phyloP scores from a whole-genome alignment of 305 asterid species.

The Solanum hybrid region DNA sequence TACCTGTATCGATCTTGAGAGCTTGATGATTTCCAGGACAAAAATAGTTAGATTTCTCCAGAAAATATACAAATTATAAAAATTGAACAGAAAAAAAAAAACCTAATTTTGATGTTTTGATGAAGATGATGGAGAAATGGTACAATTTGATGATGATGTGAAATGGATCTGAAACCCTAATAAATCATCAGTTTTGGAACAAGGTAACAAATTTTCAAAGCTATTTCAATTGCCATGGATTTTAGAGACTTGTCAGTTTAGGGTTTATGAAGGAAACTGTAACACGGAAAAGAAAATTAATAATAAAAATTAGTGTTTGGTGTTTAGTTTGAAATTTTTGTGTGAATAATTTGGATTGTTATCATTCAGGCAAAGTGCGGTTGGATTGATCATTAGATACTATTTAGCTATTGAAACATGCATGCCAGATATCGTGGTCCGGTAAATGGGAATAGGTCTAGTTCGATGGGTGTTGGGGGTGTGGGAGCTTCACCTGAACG shows the following conservation, averaged over 20 bases:
- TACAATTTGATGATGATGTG: constrained; percentile 4
- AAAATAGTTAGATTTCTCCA: background rate
- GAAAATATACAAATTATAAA: background rate
- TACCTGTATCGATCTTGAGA: background rate
- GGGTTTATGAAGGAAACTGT: background rate
- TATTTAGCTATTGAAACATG: constrained; percentile 28
- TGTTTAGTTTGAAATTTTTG: background rate
- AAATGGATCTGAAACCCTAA: constrained; percentile 3
- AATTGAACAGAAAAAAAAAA: background rate
- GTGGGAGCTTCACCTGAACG: constrained; percentile 50
- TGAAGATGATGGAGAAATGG: constrained; percentile 2
- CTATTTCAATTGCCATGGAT: background rate
- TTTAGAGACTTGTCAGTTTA: background rate
- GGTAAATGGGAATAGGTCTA: constrained; percentile 49
- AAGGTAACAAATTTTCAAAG: background rate
- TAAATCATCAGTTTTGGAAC: background rate
- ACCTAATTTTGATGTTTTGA: background rate
- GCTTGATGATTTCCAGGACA: background rate
- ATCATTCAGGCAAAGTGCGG: background rate
- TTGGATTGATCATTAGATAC: background rate
- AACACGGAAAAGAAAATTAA: background rate
- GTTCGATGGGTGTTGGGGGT: constrained; percentile 47
- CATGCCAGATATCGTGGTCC: constrained; percentile 67
- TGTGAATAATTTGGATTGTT: background rate
- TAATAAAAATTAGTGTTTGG: background rate